Base-by-base conservation (phyloP, 345 rosid genomes). In the Anastatica hierochuntica region DNA sequence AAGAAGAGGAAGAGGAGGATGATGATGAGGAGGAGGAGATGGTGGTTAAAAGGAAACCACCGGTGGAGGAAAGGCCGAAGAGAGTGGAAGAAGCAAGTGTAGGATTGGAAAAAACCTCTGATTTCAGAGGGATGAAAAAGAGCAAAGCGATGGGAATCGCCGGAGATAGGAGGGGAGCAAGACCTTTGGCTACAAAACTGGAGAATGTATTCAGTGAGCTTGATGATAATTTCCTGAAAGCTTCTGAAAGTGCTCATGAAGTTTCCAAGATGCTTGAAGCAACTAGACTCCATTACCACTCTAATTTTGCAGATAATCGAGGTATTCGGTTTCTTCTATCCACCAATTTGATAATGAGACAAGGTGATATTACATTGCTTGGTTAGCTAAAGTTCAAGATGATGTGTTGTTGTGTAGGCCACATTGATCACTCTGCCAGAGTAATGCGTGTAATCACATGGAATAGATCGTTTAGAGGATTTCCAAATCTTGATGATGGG, bases 391-490 rank as follows among this genome's bases (percentile, higher is more conserved):
- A 8, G 33, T 6, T 29, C 8, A 29, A 29, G 10, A 29, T 29
- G 8, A 29, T 66, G 37, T 27, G 10, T 35, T 58, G 14, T 20
- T 59, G 23, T 60, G 59, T 69, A 94, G 99, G 99, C 0, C 97
- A 85, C 51, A 83, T 88, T 59, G 83, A 94, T 76, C 97, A 94
- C 74, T 85, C 94, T 8, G 83, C 79, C 27, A 78, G 89, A 72
- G 95, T 94, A 31, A 83, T 94, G 99, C 94, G 90, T 43, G 95
- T 85, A 35, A 94, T 94, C 42, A 88, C 95, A 1, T 94, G 98
- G 98, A 92, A 92, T 56, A 69, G 97, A 19, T 92, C 97, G 15
- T 83, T 88, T 56, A 71, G 63, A 74, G 90, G 97, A 49, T 0
- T 76, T 18, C 77, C 66, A 3, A 61, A 62, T 66, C 48, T 63